phyloP scores from a whole-genome alignment of 345 rosid genomes.

The Nephelium lappaceum region DNA sequence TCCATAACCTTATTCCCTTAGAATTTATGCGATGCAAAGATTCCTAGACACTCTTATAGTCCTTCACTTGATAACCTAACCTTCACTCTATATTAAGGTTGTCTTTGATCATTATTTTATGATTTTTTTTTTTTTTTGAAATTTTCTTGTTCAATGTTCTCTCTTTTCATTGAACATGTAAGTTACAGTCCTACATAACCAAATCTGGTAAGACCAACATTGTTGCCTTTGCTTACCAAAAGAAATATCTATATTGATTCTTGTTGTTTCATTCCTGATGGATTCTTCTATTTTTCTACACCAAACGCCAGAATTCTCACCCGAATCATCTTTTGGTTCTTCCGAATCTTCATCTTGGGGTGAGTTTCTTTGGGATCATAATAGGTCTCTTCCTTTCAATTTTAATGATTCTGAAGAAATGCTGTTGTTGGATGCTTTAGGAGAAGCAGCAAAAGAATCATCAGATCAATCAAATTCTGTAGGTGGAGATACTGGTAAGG shows the following conservation, averaged over 20 bases:
- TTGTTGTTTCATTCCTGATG: not conserved
- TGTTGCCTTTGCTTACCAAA: not conserved
- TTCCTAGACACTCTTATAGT: not conserved
- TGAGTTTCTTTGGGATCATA: too few species aligned
- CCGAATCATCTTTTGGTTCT: too few species aligned
- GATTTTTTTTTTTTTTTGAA: too few species aligned
- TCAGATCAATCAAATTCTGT: slow-evolving; percentile 34
- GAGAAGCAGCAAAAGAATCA: slow-evolving; percentile 28
- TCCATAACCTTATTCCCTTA: not conserved
- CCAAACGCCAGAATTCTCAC: too few species aligned
- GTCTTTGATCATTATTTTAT: too few species aligned
- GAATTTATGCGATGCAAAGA: not conserved
- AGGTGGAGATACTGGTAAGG: slow-evolving; percentile 23
- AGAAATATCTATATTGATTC: not conserved
- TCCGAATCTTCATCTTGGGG: too few species aligned
- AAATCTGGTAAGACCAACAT: not conserved
- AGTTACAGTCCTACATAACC: not conserved
- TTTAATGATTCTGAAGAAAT: slow-evolving; percentile 46
- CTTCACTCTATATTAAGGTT: too few species aligned
- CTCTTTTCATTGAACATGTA: too few species aligned
- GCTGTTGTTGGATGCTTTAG: slow-evolving; percentile 37
- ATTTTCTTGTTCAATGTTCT: too few species aligned
- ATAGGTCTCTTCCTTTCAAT: slow-evolving; percentile 29
- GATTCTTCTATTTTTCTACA: too few species aligned
- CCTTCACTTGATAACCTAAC: not conserved